Evolutionary conservation across 1,139 yeast species (phyloP).

Genomic region (Nadsonia starkeyi-henricii): DNA sequence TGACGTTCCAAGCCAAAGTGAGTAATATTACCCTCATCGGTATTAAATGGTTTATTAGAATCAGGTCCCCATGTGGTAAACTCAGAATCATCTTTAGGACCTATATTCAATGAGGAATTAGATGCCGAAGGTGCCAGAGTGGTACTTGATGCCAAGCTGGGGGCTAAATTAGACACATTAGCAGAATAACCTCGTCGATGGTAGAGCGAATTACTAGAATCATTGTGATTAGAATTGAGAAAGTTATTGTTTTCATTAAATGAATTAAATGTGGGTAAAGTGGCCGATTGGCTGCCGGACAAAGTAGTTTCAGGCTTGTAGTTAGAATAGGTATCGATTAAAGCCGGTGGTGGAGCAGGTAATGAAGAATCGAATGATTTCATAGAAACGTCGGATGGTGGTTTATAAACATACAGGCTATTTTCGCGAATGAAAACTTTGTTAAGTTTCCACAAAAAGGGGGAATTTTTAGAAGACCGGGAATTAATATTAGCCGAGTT

Average conservation of each 20-base stretch:
- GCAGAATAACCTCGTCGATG: constrained; percentile 5
- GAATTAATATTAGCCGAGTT: not conserved
- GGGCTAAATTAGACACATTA: not conserved
- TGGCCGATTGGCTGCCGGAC: not conserved
- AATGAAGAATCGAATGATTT: constrained; percentile 15
- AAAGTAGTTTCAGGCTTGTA: not conserved
- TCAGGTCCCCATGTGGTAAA: not conserved
- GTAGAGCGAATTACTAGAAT: constrained; percentile 1
- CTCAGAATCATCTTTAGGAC: too few species aligned
- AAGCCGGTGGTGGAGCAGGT: not conserved
- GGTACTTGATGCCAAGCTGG: not conserved
- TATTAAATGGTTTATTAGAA: constrained; percentile 1
- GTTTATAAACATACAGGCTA: constrained; percentile 17
- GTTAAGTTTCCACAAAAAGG: constrained; percentile 18
- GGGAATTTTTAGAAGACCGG: not conserved
- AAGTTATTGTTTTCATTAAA: too few species aligned
- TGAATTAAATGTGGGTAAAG: not conserved
- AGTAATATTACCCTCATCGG: constrained; percentile 7
- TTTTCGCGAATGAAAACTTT: constrained; percentile 21
- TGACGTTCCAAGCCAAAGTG: constrained; percentile 34
- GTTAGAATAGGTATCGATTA: not conserved
- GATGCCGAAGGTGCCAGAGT: not conserved
- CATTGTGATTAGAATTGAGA: constrained; percentile 5
- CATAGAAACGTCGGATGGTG: constrained; percentile 20
- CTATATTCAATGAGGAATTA: not conserved